Percentiles rank a stretch among this genome's conserved stretches.
phyloP scores from a whole-genome alignment of 192 early-diverging fungal species.

The Coemansia sp. region DNA sequence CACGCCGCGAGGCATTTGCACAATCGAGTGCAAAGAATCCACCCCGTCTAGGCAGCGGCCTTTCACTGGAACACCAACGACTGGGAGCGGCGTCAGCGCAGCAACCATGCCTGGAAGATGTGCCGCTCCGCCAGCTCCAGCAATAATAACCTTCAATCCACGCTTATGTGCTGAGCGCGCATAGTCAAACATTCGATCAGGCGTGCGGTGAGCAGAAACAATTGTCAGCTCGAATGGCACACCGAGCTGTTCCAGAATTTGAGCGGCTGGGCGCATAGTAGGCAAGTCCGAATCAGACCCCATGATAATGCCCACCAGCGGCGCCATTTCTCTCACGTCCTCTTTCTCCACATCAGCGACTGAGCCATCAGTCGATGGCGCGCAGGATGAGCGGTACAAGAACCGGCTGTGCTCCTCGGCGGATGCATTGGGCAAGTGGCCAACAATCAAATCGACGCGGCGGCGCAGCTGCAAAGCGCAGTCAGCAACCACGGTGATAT shows the following conservation, averaged over 20 bases:
- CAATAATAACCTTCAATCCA: slow-evolving; percentile 95
- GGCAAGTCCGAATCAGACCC: slow-evolving; percentile 97
- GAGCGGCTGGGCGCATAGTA: slow-evolving; percentile 84
- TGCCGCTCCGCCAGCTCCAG: slow-evolving; percentile 96
- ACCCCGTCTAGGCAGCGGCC: slow-evolving; percentile 89
- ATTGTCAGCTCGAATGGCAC: slow-evolving; percentile 97
- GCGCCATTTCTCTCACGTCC: slow-evolving; percentile 46
- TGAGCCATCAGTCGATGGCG: slow-evolving; percentile 19
- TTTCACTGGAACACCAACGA: slow-evolving; percentile 96
- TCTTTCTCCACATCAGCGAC: slow-evolving; percentile 22
- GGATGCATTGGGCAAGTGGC: slow-evolving; percentile 48
- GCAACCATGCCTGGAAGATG: slow-evolving; percentile 99
- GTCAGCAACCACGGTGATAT: slow-evolving; percentile 89
- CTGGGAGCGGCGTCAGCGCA: slow-evolving; percentile 92
- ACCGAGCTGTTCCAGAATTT: slow-evolving; percentile 81
- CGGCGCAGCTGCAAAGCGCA: slow-evolving; percentile 73
- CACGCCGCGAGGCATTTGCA: slow-evolving; percentile 99
- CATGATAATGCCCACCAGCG: slow-evolving; percentile 97
- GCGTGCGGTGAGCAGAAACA: slow-evolving; percentile 96
- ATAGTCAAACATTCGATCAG: slow-evolving; percentile 88
- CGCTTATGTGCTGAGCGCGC: slow-evolving; percentile 80
- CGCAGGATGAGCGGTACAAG: slow-evolving; percentile 11
- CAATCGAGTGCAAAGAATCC: slow-evolving; percentile 96
- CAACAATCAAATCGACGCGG: slow-evolving; percentile 59
- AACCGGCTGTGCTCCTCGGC: slow-evolving; percentile 35